phyloP scores from a whole-genome alignment of 352 stramenopile species.

The Phytophthora pseudosyringae region DNA sequence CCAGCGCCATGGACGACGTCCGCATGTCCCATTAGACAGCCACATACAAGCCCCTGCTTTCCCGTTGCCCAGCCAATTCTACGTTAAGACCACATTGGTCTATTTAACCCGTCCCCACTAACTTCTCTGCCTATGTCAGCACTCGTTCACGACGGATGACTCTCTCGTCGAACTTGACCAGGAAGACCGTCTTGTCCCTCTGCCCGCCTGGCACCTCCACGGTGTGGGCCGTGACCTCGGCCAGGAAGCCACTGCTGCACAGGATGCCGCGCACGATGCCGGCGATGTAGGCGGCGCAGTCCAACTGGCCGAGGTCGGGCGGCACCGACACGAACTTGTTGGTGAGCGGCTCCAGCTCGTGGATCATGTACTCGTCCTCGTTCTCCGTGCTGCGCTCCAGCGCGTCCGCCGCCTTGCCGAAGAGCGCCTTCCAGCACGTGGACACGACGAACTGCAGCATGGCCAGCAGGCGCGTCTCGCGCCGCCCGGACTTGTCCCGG shows the following conservation, averaged over 20 bases:
- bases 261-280: constrained; percentile 94
- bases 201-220: constrained; percentile 70
- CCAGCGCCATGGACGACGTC: constrained; percentile 48
- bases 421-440: constrained; percentile 95
- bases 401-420: constrained; percentile 96
- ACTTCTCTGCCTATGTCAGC: constrained; percentile 48
- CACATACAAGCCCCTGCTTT: not conserved
- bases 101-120: constrained; percentile 41
- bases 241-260: constrained; percentile 83
- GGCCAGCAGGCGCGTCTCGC: constrained; percentile 85
- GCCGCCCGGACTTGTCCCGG: constrained; percentile 79
- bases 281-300: constrained; percentile 96
- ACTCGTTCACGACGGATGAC: constrained; percentile 81
- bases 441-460: constrained; percentile 95
- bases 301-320: constrained; percentile 94
- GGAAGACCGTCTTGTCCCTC: constrained; percentile 85
- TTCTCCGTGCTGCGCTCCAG: constrained; percentile 97
- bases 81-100: constrained; percentile 35
- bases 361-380: constrained; percentile 99
- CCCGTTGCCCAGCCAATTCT: not conserved
- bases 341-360: constrained; percentile 93
- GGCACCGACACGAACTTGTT: constrained; percentile 98
- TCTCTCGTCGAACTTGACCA: constrained; percentile 87
- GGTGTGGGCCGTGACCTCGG: constrained; percentile 77
- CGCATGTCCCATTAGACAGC: constrained; percentile 49